phyloP scores from a whole-genome alignment of 768 basidiomycete genomes.

The Flagelloscypha sp. region DNA sequence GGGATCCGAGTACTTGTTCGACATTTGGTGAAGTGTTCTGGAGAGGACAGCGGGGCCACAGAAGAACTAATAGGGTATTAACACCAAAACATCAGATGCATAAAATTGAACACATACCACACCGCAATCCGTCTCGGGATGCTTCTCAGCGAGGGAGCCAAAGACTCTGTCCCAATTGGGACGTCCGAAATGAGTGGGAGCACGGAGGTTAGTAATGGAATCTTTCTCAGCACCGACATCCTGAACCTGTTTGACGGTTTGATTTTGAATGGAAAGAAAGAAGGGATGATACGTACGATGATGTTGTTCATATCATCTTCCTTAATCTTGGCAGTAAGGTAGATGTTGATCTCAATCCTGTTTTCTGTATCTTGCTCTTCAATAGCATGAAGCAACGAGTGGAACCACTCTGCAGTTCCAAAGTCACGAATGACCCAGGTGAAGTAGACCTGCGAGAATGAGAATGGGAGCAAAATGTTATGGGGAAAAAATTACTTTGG shows the following conservation, averaged over 20 bases:
- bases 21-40: constrained; percentile 63
- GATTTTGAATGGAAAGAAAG: background rate
- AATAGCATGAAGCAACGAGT: constrained; percentile 84
- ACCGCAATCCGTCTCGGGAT: constrained; percentile 83
- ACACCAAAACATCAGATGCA: background rate
- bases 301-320: constrained; percentile 94
- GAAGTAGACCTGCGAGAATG: constrained; percentile 56
- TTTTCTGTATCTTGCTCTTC: constrained; percentile 86
- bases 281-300: constrained; percentile 43
- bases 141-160: constrained; percentile 66
- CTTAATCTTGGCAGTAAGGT: constrained; percentile 84
- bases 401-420: constrained; percentile 88
- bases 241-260: constrained; percentile 41
- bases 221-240: constrained; percentile 93
- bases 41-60: constrained; percentile 76
- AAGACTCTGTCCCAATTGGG: constrained; percentile 82
- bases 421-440: constrained; percentile 96
- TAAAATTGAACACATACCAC: constrained; percentile 43
- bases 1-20: constrained; percentile 78
- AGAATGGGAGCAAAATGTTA: background rate
- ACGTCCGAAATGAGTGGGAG: constrained; percentile 89
- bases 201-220: constrained; percentile 78
- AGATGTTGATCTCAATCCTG: constrained; percentile 89
- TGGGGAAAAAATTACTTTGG: constrained; percentile 47
- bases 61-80: constrained; percentile 47